Base-by-base conservation (phyloP, 352 stramenopile genomes). In the Pythium sp. region DNA sequence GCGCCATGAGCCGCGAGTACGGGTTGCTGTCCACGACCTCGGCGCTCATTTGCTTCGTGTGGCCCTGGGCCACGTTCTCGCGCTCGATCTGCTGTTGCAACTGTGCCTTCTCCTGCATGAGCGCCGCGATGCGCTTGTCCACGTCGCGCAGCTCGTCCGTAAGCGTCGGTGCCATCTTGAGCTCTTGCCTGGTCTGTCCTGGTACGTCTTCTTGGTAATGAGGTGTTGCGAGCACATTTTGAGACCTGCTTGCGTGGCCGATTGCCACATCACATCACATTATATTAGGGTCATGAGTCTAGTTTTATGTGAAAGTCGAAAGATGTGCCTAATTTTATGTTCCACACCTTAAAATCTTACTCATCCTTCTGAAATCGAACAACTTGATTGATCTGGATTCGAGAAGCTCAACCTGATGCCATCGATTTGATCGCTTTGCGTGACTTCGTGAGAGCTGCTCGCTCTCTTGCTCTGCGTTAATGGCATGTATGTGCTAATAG, bases 1-100 rank as follows among this genome's bases (percentile, higher is more conserved):
- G 82, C 51, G 90, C 90, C 87, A 97, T 94, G 26, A 97, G 77
- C 18, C 90, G 86, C 62, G 82, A 94, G 82, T 97, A 97, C 47
- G 88, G 90, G 72, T 97, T 96, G 69, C 79, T 91, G 75, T 92
- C 85, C 60, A 91, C 84, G 34, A 93, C 87, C 67, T 93, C 84
- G 68, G 79, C 86, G 67, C 81, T 90, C 86, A 94, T 94, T 22
- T 78, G 62, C 71, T 81, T 83, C 24, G 68, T 54, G 47, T 74
- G 74, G 9, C 62, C 71, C 5, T 72, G 64, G 1, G 62, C 60
- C 60, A 71, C 70, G 38, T 71, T 76, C 61, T 87, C 74, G 5
- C 46, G 54, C 71, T 90, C 84, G 47, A 92, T 77, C 56, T 70
- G 71, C 67, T 70, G 60, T 71, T 90, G 81, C 63, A 92, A 65